Conservation (phyloP, 2,329 filamentous ascomycete species). For the Fusarium sp. region DNA sequence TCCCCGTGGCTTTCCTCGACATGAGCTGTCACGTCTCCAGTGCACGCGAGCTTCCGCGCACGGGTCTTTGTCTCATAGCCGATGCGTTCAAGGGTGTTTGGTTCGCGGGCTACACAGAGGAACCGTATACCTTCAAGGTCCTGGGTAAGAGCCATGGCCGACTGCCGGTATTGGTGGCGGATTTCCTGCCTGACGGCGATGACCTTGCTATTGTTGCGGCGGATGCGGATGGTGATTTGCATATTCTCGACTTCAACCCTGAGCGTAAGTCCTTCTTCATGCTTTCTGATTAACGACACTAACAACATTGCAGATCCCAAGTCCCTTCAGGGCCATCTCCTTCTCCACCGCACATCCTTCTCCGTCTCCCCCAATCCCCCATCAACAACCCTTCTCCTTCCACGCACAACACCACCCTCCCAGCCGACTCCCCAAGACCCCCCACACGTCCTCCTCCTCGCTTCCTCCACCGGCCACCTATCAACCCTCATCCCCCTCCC, state of each 20-base stretch:
- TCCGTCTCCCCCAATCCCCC: slow-evolving; percentile 84
- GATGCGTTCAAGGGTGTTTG: slow-evolving; percentile 95
- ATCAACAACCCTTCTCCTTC: slow-evolving; percentile 80
- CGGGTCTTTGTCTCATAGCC: slow-evolving; percentile 87
- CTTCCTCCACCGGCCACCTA: slow-evolving; percentile 81
- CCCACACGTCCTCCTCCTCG: slow-evolving; percentile 71
- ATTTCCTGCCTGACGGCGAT: slow-evolving; percentile 88
- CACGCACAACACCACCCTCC: slow-evolving; percentile 68
- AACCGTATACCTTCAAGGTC: slow-evolving; percentile 94
- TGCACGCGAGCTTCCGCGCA: slow-evolving; percentile 85
- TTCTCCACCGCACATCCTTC: slow-evolving; percentile 90
- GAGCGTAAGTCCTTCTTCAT: slow-evolving; percentile 74
- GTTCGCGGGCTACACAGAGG: slow-evolving; percentile 96
- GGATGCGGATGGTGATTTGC: slow-evolving; percentile 87
- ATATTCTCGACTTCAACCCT: slow-evolving; percentile 93
- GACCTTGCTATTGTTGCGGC: slow-evolving; percentile 85
- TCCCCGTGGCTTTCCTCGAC: slow-evolving; percentile 97
- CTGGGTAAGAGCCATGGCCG: slow-evolving; percentile 88
- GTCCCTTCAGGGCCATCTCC: slow-evolving; percentile 87
- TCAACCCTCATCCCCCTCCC: slow-evolving; percentile 81
- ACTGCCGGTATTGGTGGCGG: slow-evolving; percentile 83
- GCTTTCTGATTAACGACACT: slow-evolving; percentile 21
- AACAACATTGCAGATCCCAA: slow-evolving; percentile 78
- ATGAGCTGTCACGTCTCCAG: slow-evolving; percentile 94
- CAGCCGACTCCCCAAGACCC: slow-evolving; percentile 50